Base-by-base conservation (phyloP, 768 basidiomycete species). In the Mycena olivaceomarginata region DNA sequence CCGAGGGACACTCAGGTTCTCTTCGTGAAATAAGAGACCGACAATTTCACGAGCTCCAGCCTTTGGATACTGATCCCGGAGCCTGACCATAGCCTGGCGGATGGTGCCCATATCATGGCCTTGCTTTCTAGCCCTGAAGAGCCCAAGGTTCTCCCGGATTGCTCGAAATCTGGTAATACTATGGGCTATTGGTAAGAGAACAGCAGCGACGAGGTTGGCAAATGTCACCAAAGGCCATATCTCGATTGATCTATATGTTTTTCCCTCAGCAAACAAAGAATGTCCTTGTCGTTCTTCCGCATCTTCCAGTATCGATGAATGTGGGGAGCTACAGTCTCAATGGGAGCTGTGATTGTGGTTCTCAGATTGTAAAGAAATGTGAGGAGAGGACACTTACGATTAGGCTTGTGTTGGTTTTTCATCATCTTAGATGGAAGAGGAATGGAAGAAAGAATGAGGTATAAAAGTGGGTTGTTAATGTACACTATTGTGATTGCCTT, bases 41-140 rank as follows among this genome's bases (percentile, higher is more conserved):
- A 68, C 67, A 70, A 86, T 83, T 16, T 84, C 83, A 16, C 78
- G 71, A 4, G 79, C 79, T 3, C 86, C 86, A 10, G 80, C 82
- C 16, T 78, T 77, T 5, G 85, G 85, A 70, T 80, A 85, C 4
- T 63, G 79, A 15, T 67, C 60, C 2, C 81, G 72, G 4, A 85
- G 62, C 11, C 70, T 74, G 1, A 48, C 0, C 59, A 85, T 79
- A 0, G 76, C 67, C 0, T 77, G 72, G 13, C 43, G 57, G 31
- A 85, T 84, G 11, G 56, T 81, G n/a, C 80, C 79, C 0, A 81
- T 20, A 25, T 80, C 81, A 70, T 85, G 82, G 0, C 45, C 75
- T 68, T 83, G 81, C 22, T 80, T 69, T 0, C 77, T 57, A 7
- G 83, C 65, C 4, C 78, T 60, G 5, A 80, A 12, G 1, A 83